These are phyloP conservation scores for Arabis alpina DNA, from an alignment of 345 rosid species.

Conservation along the genomic window DNA sequence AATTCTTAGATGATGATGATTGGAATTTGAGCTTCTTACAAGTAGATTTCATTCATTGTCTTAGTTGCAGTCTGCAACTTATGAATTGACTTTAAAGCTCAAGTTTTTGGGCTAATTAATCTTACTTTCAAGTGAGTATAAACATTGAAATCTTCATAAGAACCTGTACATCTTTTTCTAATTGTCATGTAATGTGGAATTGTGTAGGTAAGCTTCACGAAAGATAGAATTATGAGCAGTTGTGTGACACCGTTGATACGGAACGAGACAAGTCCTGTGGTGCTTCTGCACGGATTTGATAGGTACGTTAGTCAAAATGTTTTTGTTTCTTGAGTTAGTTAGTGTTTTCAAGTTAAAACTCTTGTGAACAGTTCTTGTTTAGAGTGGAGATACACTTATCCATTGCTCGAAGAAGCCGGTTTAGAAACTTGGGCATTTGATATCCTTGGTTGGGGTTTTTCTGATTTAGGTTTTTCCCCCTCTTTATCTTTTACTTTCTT, in stretches of 20 bases:
- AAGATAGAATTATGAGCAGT: slow-evolving; percentile 69
- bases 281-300: slow-evolving; percentile 95
- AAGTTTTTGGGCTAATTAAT: too few species aligned
- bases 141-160: too few species aligned
- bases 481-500: slow-evolving; percentile 12
- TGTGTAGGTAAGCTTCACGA: slow-evolving; percentile 62
- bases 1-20: not conserved
- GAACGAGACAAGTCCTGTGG: slow-evolving; percentile 61
- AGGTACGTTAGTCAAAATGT: slow-evolving; percentile 49
- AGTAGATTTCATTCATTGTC: not conserved
- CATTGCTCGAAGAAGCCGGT: slow-evolving; percentile 89
- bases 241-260: slow-evolving; percentile 67
- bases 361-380: slow-evolving; percentile 78
- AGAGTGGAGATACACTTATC: slow-evolving; percentile 91
- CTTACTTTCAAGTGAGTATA: not conserved
- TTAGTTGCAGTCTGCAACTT: not conserved
- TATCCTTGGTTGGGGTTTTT: slow-evolving; percentile 97
- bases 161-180: not conserved
- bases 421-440: slow-evolving; percentile 91
- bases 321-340: slow-evolving; percentile 13
- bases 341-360: slow-evolving; percentile 19
- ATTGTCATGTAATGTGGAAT: slow-evolving; percentile 12
- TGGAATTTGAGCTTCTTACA: not conserved
- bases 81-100: not conserved
- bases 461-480: slow-evolving; percentile 69